These are phyloP conservation scores for Liriodendron chinense DNA, from an alignment of 164 flowering plant species.

Conservation along the genomic window DNA sequence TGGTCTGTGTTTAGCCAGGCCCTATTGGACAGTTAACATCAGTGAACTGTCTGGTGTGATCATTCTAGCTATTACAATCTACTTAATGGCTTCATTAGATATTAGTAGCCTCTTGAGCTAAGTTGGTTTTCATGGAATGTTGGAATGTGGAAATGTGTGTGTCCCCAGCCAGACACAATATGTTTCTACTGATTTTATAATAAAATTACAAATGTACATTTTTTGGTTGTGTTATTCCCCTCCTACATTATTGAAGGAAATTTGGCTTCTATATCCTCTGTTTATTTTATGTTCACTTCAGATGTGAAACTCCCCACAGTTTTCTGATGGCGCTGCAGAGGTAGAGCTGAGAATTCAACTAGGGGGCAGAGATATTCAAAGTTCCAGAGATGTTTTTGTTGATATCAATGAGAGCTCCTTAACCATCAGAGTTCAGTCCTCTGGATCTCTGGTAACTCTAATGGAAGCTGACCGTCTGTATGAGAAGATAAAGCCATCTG, in stretches of 20 bases:
- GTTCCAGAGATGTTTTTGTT: conserved; percentile 56
- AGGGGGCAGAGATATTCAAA: conserved; percentile 28
- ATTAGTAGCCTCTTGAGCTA: not conserved
- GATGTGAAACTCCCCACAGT: conserved; percentile 48
- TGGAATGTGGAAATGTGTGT: not conserved
- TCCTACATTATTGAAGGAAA: not conserved
- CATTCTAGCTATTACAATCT: no score
- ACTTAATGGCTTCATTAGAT: not conserved
- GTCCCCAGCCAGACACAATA: not conserved
- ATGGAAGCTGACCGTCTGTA: conserved; percentile 63
- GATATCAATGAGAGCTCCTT: conserved; percentile 66
- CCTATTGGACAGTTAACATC: no score
- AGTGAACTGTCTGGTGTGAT: no score
- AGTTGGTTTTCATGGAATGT: not conserved
- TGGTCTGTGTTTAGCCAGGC: no score
- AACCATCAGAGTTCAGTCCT: conserved; percentile 33
- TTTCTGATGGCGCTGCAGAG: conserved; percentile 70
- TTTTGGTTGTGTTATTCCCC: not conserved
- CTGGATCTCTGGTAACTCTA: conserved; percentile 51
- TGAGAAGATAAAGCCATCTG: conserved; percentile 84
- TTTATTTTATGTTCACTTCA: not conserved
- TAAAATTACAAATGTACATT: not conserved
- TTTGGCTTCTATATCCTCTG: not conserved
- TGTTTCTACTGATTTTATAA: not conserved
- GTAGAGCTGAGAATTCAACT: conserved; percentile 74